A percentile compares a stretch with the other conserved stretches of the same genome.
phyloP scores from a whole-genome alignment of 1,284 basidiomycete species.

The Xerocomus minutiporus region DNA sequence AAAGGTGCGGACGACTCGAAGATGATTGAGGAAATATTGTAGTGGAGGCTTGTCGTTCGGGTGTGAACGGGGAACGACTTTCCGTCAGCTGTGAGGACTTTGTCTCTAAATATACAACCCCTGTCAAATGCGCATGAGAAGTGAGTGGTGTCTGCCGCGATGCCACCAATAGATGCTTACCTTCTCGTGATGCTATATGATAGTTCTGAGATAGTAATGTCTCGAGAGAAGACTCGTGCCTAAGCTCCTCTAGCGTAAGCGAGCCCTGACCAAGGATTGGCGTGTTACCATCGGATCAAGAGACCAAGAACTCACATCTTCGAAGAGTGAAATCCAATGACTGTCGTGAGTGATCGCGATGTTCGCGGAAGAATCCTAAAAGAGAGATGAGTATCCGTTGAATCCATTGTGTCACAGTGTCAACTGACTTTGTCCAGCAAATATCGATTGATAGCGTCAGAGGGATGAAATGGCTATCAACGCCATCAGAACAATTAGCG shows the following conservation, averaged over 20 bases:
- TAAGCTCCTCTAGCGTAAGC: slow-evolving; percentile 1
- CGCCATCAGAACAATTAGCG: neutral
- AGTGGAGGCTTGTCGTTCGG: neutral
- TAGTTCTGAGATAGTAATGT: neutral
- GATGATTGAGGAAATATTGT: neutral
- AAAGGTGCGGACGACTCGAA: neutral
- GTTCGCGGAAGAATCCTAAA: slow-evolving; percentile 8
- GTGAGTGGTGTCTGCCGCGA: too few species aligned
- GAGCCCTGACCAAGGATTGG: neutral
- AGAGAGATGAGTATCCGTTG: neutral
- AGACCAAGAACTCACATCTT: slow-evolving; percentile 4
- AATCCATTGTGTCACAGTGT: neutral
- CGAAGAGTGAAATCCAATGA: slow-evolving; percentile 11
- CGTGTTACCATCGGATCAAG: too few species aligned
- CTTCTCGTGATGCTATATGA: neutral
- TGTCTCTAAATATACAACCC: slow-evolving; percentile 1
- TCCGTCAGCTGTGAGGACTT: neutral
- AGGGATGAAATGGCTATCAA: slow-evolving; percentile 11
- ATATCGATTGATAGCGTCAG: slow-evolving; percentile 10
- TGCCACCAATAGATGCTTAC: neutral
- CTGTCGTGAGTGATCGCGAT: slow-evolving; percentile 6
- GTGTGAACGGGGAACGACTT: neutral
- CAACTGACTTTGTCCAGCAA: slow-evolving; percentile 6
- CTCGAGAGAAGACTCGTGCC: neutral
- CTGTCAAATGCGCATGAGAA: neutral